Percentiles rank a stretch among this genome's conserved stretches.
Conservation (phyloP, 2,329 filamentous ascomycete genomes). For the Colletotrichum tofieldiae region DNA sequence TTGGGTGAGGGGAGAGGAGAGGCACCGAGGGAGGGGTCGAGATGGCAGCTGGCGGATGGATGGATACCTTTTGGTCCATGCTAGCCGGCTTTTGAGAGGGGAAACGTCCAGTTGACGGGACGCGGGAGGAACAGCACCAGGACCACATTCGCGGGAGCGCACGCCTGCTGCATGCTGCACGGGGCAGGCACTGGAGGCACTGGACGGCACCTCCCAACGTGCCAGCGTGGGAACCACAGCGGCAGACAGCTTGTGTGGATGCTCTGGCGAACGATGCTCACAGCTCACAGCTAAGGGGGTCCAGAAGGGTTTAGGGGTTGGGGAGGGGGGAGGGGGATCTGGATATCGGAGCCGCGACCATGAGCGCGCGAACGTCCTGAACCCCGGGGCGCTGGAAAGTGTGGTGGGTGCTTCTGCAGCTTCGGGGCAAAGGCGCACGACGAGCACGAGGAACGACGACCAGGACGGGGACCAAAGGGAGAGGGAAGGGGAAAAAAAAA, state of each 20-base stretch:
- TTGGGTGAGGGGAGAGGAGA: slow-evolving; percentile 14
- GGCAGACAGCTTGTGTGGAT: slow-evolving; percentile 15
- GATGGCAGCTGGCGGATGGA: slow-evolving; percentile 8
- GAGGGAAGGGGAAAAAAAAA: slow-evolving; percentile 6
- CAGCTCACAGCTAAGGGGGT: background rate
- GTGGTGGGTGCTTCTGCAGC: slow-evolving; percentile 28
- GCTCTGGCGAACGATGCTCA: slow-evolving; percentile 15
- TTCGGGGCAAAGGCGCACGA: slow-evolving; percentile 36
- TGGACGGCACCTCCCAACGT: slow-evolving; percentile 12
- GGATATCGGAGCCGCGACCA: background rate
- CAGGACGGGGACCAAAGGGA: slow-evolving; percentile 18
- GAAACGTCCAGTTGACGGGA: background rate
- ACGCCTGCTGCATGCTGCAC: slow-evolving; percentile 23
- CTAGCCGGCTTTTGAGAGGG: background rate
- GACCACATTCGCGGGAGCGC: slow-evolving; percentile 30
- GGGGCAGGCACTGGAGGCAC: slow-evolving; percentile 4
- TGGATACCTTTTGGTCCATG: slow-evolving; percentile 1
- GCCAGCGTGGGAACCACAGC: slow-evolving; percentile 11
- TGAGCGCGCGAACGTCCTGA: background rate
- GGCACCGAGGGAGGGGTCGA: background rate
- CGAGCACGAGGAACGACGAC: slow-evolving; percentile 2
- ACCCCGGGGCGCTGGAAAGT: slow-evolving; percentile 12
- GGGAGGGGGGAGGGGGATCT: background rate
- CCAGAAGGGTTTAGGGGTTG: background rate
- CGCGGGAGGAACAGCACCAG: slow-evolving; percentile 13